Percentiles rank a stretch among this genome's conserved stretches.
phyloP scores from a whole-genome alignment of 2,329 filamentous ascomycete species.

The Verticillium tricorpus region DNA sequence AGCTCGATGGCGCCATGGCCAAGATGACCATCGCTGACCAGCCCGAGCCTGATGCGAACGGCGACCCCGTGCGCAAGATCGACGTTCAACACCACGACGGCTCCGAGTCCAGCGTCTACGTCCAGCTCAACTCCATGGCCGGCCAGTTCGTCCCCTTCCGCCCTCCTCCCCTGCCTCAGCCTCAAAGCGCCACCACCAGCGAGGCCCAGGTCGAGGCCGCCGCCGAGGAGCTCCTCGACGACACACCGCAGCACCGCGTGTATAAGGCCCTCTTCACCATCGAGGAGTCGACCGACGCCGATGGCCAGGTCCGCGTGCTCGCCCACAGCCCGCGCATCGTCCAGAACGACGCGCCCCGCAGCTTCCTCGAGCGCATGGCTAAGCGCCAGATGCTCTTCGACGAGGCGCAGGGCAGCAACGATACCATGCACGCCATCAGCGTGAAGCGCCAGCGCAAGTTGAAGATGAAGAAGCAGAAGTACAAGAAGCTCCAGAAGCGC shows the following conservation, averaged over 20 bases:
- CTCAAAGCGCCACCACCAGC: slow-evolving; percentile 39
- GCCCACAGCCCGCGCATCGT: slow-evolving; percentile 57
- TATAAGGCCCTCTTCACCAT: slow-evolving; percentile 64
- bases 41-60: slow-evolving; percentile 33
- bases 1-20: slow-evolving; percentile 55
- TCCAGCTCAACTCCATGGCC: slow-evolving; percentile 65
- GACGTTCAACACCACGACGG: slow-evolving; percentile 54
- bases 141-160: slow-evolving; percentile 75
- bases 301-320: slow-evolving; percentile 56
- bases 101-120: slow-evolving; percentile 52
- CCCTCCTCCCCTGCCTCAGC: slow-evolving; percentile 74
- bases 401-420: slow-evolving; percentile 43
- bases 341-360: slow-evolving; percentile 42
- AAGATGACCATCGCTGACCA: slow-evolving; percentile 42
- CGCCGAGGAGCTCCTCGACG: slow-evolving; percentile 25
- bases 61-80: slow-evolving; percentile 44
- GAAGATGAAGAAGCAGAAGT: slow-evolving; percentile 99
- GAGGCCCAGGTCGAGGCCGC: slow-evolving; percentile 21
- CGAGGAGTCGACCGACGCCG: slow-evolving; percentile 57
- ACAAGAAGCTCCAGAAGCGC: slow-evolving; percentile 96
- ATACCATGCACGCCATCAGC: slow-evolving; percentile 74
- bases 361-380: slow-evolving; percentile 68
- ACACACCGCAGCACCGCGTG: slow-evolving; percentile 43
- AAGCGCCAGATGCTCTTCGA: slow-evolving; percentile 58
- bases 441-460: slow-evolving; percentile 89